These are phyloP conservation scores for Pyrenophora tritici-repentis DNA, from an alignment of 2,329 filamentous ascomycete species.

Conservation along the genomic window DNA sequence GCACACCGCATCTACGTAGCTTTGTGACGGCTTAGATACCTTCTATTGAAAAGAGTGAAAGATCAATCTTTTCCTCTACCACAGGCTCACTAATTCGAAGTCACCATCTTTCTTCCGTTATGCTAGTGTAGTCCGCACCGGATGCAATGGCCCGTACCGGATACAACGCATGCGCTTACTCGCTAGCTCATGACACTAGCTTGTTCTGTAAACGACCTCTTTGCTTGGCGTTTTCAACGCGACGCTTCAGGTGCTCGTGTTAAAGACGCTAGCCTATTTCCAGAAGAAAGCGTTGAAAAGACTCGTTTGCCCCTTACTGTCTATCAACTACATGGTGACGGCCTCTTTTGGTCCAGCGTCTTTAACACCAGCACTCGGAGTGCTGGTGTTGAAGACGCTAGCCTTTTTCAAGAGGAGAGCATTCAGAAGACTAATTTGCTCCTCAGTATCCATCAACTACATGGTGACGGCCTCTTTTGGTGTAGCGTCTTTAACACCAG, in stretches of 20 bases:
- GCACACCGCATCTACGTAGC: neutral
- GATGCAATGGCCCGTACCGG: neutral
- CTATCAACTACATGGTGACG: too few relatives aligned
- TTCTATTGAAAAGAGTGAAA: too few relatives aligned
- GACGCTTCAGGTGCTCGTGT: too few relatives aligned
- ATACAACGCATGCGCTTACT: neutral
- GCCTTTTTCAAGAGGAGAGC: neutral
- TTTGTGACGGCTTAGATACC: too few relatives aligned
- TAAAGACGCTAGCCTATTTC: too few relatives aligned
- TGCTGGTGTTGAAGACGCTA: slow-evolving; percentile 2
- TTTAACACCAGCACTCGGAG: too few relatives aligned
- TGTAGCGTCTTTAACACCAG: neutral
- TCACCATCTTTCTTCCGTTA: neutral
- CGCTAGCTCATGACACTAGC: neutral
- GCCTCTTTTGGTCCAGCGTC: too few relatives aligned
- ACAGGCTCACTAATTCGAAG: neutral
- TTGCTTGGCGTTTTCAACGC: too few relatives aligned
- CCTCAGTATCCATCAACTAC: too few relatives aligned
- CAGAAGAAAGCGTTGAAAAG: too few relatives aligned
- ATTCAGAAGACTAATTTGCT: neutral
- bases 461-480: neutral
- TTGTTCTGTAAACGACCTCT: neutral
- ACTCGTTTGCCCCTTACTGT: too few relatives aligned
- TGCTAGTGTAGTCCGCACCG: neutral
- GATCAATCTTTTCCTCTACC: too few relatives aligned